Base-by-base conservation (phyloP, 2,329 filamentous ascomycete genomes). In the Cercospora zeina region DNA sequence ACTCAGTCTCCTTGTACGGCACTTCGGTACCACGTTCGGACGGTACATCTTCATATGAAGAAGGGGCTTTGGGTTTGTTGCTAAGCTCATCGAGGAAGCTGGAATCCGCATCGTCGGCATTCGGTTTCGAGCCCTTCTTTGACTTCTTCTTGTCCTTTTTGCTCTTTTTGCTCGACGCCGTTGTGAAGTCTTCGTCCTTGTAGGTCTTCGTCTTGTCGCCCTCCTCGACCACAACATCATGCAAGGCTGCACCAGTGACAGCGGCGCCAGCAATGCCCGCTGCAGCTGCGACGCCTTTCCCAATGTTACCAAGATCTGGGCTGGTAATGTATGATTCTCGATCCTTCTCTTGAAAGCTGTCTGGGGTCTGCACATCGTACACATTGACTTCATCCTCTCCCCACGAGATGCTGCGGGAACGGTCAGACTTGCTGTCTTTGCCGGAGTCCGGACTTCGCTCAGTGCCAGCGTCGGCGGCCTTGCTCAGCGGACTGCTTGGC, bases 281-380 rank as follows among this genome's bases (percentile, higher is more conserved):
- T 30, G 59, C 65, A 19, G 56, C 61, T 24, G 60, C 56, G 3
- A 62, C 58, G 7, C 51, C 61, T 16, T 59, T 61, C 10, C 57
- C 50, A 36, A 49, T 45, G 34, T 39, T 54, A 9, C 61, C 59
- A 1, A 64, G 42, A 45, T 67, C 61, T 11, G 65, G 65, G 21
- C 59, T 61, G 27, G 57, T 65, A n/a, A 70, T 67, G 55, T 68
- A 72, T 9, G 65, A 68, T 19, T 69, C 68, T 10, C 64, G 58
- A 27, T 72, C 69, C 34, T 51, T 59, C 34, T 68, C 53, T 9
- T 62, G 65, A 10, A 70, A 77, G 16, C 74, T 74, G 27, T 81
- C 77, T 3, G 80, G 79, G 1, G 79, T 81, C 5, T 72, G 73
- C 2, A 78, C 77, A 55, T 81, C 78, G 53, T 80, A 82, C 61